These are phyloP conservation scores for Podaxis mareebaensis DNA, from an alignment of 768 basidiomycete species.

Conservation along the genomic window DNA sequence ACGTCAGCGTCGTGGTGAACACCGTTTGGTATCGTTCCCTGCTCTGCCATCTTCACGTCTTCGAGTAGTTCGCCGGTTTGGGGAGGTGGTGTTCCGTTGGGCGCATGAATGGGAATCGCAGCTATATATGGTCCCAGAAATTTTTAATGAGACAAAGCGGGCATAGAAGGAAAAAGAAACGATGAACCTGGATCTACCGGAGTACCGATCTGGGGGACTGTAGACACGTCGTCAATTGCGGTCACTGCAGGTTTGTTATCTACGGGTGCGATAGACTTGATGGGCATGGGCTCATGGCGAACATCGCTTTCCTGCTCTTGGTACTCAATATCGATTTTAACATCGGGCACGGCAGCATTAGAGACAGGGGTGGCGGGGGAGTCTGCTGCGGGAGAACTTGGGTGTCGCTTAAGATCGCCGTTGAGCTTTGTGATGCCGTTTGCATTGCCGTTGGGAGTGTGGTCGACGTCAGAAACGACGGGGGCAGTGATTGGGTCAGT, in stretches of 20 bases:
- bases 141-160: slow-evolving; percentile 21
- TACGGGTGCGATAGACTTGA: slow-evolving; percentile 43
- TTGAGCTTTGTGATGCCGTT: slow-evolving; percentile 35
- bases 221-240: slow-evolving; percentile 39
- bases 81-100: slow-evolving; percentile 48
- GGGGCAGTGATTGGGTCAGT: slow-evolving; percentile 41
- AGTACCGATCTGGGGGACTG: slow-evolving; percentile 43
- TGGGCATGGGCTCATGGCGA: slow-evolving; percentile 56
- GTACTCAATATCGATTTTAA: slow-evolving; percentile 65
- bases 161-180: slow-evolving; percentile 20
- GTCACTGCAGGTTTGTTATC: slow-evolving; percentile 25
- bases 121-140: slow-evolving; percentile 32
- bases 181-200: slow-evolving; percentile 51
- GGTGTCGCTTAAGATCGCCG: slow-evolving; percentile 32
- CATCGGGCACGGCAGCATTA: slow-evolving; percentile 45
- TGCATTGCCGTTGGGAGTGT: slow-evolving; percentile 39
- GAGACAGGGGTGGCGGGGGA: slow-evolving; percentile 66
- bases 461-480: slow-evolving; percentile 29
- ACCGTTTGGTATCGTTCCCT: slow-evolving; percentile 32
- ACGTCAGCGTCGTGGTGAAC: slow-evolving; percentile 37
- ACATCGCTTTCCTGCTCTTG: slow-evolving; percentile 69
- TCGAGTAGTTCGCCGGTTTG: slow-evolving; percentile 40
- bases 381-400: slow-evolving; percentile 44
- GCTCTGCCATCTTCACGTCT: slow-evolving; percentile 63
- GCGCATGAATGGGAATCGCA: slow-evolving; percentile 43